Evolutionary conservation across 768 basidiomycete genomes (phyloP).

Genomic region (Leccinum sublutescens): DNA sequence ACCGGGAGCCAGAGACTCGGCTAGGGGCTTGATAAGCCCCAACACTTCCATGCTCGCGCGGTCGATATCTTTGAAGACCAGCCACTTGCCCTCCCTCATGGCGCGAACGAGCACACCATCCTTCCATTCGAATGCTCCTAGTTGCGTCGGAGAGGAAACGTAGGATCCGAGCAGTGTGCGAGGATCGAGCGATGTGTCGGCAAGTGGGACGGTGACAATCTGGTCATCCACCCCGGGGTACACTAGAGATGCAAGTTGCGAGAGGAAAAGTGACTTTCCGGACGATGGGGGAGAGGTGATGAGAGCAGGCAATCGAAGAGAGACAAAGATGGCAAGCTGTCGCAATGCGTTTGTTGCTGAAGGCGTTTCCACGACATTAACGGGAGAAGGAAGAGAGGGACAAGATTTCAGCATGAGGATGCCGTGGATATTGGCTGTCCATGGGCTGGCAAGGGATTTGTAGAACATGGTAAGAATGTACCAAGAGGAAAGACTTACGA

Average conservation of each 20-base stretch:
- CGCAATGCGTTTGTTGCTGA: constrained; percentile 59
- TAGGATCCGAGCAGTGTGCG: constrained; percentile 93
- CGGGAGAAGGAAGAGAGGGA: constrained; percentile 22
- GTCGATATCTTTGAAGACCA: constrained; percentile 92
- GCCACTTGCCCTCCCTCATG: constrained; percentile 88
- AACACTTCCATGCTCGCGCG: constrained; percentile 87
- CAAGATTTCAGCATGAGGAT: constrained; percentile 58
- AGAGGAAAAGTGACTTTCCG: constrained; percentile 80
- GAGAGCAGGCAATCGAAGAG: constrained; percentile 72
- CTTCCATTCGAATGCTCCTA: constrained; percentile 94
- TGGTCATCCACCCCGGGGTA: constrained; percentile 61
- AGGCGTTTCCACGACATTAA: constrained; percentile 59
- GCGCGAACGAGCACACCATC: constrained; percentile 91
- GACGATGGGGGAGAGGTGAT: constrained; percentile 84
- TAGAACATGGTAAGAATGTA: constrained; percentile 12
- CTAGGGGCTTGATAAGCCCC: constrained; percentile 79
- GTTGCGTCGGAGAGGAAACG: constrained; percentile 75
- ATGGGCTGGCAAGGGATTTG: constrained; percentile 43
- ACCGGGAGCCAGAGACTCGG: constrained; percentile 65
- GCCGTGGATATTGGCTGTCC: constrained; percentile 62
- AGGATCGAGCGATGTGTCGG: constrained; percentile 93
- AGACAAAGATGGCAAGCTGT: constrained; percentile 60
- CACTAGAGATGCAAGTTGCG: constrained; percentile 69
- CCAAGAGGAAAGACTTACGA: constrained; percentile 41
- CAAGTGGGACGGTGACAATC: constrained; percentile 84